Conservation (phyloP, 2,329 filamentous ascomycete genomes). For the Neonectria punicea region DNA sequence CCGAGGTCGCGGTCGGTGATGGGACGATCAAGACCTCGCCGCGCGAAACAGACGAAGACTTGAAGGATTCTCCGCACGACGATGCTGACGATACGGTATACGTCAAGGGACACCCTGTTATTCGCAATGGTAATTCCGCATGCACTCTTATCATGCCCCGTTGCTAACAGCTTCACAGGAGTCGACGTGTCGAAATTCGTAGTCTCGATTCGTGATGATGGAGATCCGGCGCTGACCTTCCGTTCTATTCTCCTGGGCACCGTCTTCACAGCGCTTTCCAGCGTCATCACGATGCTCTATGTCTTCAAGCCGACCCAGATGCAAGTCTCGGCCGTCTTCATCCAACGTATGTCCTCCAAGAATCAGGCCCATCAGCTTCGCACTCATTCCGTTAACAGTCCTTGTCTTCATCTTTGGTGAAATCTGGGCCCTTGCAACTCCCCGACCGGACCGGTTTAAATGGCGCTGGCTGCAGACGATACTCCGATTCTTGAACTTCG, state of each 20-base stretch:
- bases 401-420: background rate
- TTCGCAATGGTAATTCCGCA: background rate
- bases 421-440: background rate
- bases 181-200: conserved; percentile 34
- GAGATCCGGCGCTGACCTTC: conserved; percentile 35
- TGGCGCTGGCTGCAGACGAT: background rate
- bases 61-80: background rate
- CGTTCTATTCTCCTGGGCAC: conserved; percentile 32
- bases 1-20: background rate
- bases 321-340: background rate
- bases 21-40: background rate
- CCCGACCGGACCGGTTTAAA: background rate
- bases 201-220: conserved; percentile 33
- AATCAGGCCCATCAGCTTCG: too few species aligned
- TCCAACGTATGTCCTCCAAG: background rate
- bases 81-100: background rate
- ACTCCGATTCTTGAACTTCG: background rate
- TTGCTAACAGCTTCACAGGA: background rate
- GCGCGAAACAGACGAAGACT: background rate
- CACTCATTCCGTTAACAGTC: background rate
- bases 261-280: conserved; percentile 28
- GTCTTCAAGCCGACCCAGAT: background rate
- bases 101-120: background rate
- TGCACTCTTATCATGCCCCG: too few species aligned
- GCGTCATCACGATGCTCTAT: conserved; percentile 33